phyloP scores from a whole-genome alignment of 352 stramenopile genomes.

The Pythium diclinum region DNA sequence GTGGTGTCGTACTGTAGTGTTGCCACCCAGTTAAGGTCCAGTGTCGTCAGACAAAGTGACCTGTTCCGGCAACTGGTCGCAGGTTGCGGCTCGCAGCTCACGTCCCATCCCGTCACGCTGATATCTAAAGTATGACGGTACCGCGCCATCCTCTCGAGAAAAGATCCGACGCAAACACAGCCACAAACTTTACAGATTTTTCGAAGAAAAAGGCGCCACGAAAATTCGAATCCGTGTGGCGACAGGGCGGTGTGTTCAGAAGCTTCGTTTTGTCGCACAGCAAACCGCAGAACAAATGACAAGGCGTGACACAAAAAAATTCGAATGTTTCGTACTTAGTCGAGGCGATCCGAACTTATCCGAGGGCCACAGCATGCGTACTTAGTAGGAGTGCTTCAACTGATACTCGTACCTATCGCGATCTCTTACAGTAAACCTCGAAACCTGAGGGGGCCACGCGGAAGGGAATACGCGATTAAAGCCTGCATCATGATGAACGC shows the following conservation, averaged over 20 bases:
- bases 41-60: too few relatives aligned
- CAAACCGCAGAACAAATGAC: neutral
- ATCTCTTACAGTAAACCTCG: neutral
- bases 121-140: too few relatives aligned
- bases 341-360: neutral
- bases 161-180: too few relatives aligned
- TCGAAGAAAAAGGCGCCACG: neutral
- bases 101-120: too few relatives aligned
- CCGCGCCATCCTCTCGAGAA: too few relatives aligned
- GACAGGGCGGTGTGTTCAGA: neutral
- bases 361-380: neutral
- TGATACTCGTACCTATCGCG: constrained; percentile 3
- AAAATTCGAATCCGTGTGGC: neutral
- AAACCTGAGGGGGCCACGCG: constrained; percentile 16
- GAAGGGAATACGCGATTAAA: neutral
- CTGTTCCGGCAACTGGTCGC: too few relatives aligned
- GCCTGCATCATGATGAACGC: constrained; percentile 28
- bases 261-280: neutral
- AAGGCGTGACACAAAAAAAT: neutral
- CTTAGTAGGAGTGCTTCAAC: neutral
- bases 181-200: neutral
- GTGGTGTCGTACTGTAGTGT: too few relatives aligned
- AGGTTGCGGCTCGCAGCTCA: too few relatives aligned
- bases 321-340: constrained; percentile 4
- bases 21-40: too few relatives aligned